Evolutionary conservation across 1,284 basidiomycete genomes (phyloP).

Genomic region (Vanrija sp.): DNA sequence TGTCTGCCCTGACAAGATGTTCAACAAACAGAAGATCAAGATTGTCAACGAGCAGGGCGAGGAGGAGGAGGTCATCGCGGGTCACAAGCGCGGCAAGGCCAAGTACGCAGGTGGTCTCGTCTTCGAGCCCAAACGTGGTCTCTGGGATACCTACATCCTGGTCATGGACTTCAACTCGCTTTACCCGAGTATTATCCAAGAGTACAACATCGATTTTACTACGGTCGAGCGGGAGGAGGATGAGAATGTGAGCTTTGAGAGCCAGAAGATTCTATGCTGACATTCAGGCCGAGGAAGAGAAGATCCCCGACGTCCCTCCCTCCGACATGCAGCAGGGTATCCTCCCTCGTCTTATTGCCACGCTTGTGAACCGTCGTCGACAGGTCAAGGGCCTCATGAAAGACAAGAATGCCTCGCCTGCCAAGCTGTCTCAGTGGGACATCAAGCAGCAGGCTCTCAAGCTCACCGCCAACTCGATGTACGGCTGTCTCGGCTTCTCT

Average conservation of each 20-base stretch:
- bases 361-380: constrained; percentile 80
- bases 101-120: constrained; percentile 99
- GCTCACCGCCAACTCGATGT: constrained; percentile 99
- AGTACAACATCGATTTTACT: constrained; percentile 99
- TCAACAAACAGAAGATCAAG: constrained; percentile 56
- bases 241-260: constrained; percentile 52
- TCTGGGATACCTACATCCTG: constrained; percentile 96
- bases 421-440: constrained; percentile 85
- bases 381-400: constrained; percentile 97
- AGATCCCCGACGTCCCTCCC: constrained; percentile 82
- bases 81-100: constrained; percentile 72
- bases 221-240: constrained; percentile 73
- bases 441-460: constrained; percentile 98
- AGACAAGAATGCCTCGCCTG: constrained; percentile 68
- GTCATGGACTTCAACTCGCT: constrained; percentile 99
- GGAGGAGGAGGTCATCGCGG: constrained; percentile 57
- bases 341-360: constrained; percentile 91
- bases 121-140: constrained; percentile 90
- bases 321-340: constrained; percentile 76
- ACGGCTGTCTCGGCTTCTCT: constrained; percentile 97
- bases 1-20: constrained; percentile 93
- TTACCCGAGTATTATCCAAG: constrained; percentile 98
- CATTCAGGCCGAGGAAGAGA: constrained; percentile 59
- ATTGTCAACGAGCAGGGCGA: constrained; percentile 48
- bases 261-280: constrained; percentile 19